These are phyloP conservation scores for Fusarium nygamai DNA, from an alignment of 2,329 filamentous ascomycete genomes.

Conservation along the genomic window DNA sequence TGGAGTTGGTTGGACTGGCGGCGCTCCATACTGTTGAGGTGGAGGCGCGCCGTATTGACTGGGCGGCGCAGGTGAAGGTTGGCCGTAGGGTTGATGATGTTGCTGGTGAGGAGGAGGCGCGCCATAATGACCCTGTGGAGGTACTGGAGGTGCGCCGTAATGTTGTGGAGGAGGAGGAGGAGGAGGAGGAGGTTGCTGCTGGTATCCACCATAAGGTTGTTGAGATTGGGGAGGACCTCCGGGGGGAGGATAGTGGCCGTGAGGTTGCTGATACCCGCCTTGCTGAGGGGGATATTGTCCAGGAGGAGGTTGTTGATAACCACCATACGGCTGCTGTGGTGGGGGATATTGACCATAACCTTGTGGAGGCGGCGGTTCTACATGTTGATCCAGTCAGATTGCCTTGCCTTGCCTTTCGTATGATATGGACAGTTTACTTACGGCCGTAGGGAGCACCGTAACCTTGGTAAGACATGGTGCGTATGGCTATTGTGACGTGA, in stretches of 20 bases:
- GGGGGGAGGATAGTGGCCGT: constrained; percentile 47
- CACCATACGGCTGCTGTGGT: constrained; percentile 42
- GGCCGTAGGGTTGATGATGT: constrained; percentile 29
- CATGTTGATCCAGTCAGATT: constrained; percentile 16
- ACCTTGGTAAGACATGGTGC: constrained; percentile 51
- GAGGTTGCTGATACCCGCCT: constrained; percentile 51
- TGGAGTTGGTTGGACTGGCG: constrained; percentile 63
- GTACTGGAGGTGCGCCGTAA: constrained; percentile 45
- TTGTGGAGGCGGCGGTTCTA: constrained; percentile 48
- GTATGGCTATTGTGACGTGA: constrained; percentile 25
- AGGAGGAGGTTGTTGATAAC: constrained; percentile 50
- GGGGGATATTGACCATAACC: constrained; percentile 53
- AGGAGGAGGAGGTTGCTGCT: constrained; percentile 48
- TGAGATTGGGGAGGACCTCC: constrained; percentile 44
- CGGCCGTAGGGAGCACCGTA: constrained; percentile 49
- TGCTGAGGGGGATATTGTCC: constrained; percentile 45
- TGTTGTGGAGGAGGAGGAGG: constrained; percentile 47
- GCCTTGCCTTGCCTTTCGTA: not conserved
- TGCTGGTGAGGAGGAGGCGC: constrained; percentile 50
- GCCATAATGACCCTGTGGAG: constrained; percentile 51
- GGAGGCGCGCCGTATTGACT: constrained; percentile 47
- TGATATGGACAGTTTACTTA: constrained; percentile 41
- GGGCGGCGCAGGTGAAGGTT: constrained; percentile 41
- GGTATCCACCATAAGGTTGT: constrained; percentile 46
- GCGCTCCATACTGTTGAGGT: constrained; percentile 52